A percentile compares a stretch with the other conserved stretches of the same genome.
These are phyloP conservation scores for Sarocladiaceae sp. DNA, from an alignment of 2,329 filamentous ascomycete species.

Conservation along the genomic window DNA sequence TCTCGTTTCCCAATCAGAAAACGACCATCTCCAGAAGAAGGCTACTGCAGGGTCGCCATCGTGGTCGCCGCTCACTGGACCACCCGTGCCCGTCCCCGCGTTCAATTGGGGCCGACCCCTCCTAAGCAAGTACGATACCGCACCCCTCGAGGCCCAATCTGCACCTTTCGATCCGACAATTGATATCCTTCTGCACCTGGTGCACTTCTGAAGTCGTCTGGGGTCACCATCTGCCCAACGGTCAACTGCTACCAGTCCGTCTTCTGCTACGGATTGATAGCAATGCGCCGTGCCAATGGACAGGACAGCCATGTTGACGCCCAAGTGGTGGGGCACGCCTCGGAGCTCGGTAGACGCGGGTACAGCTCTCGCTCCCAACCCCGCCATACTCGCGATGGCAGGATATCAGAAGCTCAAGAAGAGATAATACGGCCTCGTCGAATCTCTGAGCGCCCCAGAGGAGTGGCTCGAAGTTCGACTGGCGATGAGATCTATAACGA, in stretches of 20 bases:
- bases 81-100: background rate
- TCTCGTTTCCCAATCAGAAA: background rate
- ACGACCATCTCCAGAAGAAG: background rate
- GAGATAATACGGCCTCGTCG: background rate
- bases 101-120: background rate
- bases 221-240: conserved; percentile 1
- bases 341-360: background rate
- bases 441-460: background rate
- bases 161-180: conserved; percentile 6
- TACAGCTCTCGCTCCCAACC: conserved; percentile 1
- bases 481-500: background rate
- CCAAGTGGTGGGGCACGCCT: conserved; percentile 1
- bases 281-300: conserved; percentile 2
- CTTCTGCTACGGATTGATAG: background rate
- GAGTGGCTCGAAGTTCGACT: background rate
- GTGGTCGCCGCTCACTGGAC: conserved; percentile 2
- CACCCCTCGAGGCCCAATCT: conserved; percentile 1
- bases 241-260: background rate
- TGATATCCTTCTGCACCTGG: too few relatives aligned
- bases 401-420: background rate
- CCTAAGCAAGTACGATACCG: background rate
- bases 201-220: background rate
- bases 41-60: conserved; percentile 3
- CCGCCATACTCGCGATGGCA: background rate
- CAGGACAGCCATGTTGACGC: conserved; percentile 1